phyloP scores from a whole-genome alignment of 768 basidiomycete genomes.

The Tremella mesenterica region DNA sequence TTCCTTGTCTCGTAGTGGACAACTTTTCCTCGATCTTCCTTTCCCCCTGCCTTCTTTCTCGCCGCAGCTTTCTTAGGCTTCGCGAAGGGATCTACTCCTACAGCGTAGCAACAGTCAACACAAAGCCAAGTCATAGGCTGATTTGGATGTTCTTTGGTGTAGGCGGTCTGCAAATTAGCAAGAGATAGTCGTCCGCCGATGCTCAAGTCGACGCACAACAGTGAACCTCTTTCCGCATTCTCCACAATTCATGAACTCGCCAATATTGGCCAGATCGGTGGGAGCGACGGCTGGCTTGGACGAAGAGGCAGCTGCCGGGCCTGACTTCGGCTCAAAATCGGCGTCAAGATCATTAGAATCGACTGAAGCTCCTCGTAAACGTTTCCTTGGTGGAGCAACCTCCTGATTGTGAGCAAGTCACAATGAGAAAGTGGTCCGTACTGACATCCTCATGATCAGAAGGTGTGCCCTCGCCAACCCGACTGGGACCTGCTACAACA shows the following conservation, averaged over 20 bases:
- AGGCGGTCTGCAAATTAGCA: constrained; percentile 59
- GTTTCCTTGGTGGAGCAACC: constrained; percentile 6
- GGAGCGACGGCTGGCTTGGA: constrained; percentile 47
- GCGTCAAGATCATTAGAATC: constrained; percentile 71
- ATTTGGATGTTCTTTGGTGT: constrained; percentile 60
- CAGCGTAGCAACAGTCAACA: constrained; percentile 67
- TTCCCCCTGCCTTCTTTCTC: constrained; percentile 46
- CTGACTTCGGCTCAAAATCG: constrained; percentile 16
- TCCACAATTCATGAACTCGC: constrained; percentile 71
- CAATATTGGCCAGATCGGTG: constrained; percentile 57
- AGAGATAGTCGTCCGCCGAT: too few relatives aligned
- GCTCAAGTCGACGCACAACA: constrained; percentile 54
- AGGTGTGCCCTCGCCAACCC: constrained; percentile 26
- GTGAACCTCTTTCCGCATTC: constrained; percentile 77
- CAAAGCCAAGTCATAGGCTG: constrained; percentile 71
- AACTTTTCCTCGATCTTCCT: constrained; percentile 60
- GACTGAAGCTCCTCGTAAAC: constrained; percentile 28
- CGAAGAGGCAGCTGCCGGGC: constrained; percentile 21
- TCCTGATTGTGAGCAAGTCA: not conserved
- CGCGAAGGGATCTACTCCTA: constrained; percentile 67
- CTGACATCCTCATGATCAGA: constrained; percentile 1
- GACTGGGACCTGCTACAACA: constrained; percentile 33
- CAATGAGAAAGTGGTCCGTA: too few relatives aligned
- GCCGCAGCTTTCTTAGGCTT: constrained; percentile 55
- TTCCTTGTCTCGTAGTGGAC: constrained; percentile 56